These are phyloP conservation scores for Leishmania guyanensis DNA, from an alignment of 208 protist genomes.

Conservation along the genomic window DNA sequence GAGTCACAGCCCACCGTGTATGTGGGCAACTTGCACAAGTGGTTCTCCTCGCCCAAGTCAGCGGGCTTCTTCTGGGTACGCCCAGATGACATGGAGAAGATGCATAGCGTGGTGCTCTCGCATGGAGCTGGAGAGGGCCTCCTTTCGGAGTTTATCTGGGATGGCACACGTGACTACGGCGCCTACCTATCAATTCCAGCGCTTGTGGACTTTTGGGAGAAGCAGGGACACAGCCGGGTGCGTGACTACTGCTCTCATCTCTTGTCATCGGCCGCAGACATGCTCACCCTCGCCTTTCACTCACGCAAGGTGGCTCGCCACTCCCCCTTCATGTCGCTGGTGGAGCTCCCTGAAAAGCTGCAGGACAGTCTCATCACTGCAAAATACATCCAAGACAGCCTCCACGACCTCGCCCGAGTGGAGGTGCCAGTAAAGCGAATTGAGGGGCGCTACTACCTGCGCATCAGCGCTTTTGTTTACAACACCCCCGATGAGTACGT, in stretches of 20 bases:
- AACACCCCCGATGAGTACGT: conserved; percentile 86
- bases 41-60: conserved; percentile 86
- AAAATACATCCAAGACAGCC: conserved; percentile 77
- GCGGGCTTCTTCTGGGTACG: conserved; percentile 89
- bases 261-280: conserved; percentile 48
- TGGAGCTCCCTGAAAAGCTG: conserved; percentile 80
- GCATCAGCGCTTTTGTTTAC: conserved; percentile 91
- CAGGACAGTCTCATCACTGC: conserved; percentile 67
- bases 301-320: conserved; percentile 71
- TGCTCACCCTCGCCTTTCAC: conserved; percentile 70
- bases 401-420: conserved; percentile 75
- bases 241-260: conserved; percentile 59
- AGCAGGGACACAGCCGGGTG: conserved; percentile 60
- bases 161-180: conserved; percentile 88
- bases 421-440: conserved; percentile 91
- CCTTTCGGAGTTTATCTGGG: conserved; percentile 92
- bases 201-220: conserved; percentile 77
- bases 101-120: conserved; percentile 79
- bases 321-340: conserved; percentile 85
- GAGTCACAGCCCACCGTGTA: conserved; percentile 74
- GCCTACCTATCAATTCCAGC: conserved; percentile 82
- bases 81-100: conserved; percentile 31
- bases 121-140: conserved; percentile 89
- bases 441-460: conserved; percentile 76
- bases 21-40: conserved; percentile 92